A percentile compares a stretch with the other conserved stretches of the same genome.
Evolutionary conservation across 495 filamentous ascomycete genomes (phyloP).

Genomic region (Penicillium longicatenatum): DNA sequence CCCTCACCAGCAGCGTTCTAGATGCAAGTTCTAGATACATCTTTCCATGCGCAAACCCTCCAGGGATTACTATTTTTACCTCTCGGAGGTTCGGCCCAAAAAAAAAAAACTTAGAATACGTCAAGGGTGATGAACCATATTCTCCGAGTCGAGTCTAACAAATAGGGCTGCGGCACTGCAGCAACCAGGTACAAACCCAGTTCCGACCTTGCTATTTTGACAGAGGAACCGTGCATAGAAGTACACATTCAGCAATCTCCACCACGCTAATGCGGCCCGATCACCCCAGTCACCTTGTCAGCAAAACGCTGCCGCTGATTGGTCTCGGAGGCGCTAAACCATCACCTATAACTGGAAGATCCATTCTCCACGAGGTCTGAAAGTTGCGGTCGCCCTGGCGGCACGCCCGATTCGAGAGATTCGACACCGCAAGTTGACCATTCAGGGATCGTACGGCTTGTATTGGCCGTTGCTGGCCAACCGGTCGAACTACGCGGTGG

Average conservation of each 20-base stretch:
- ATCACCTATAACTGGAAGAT: constrained; percentile 22
- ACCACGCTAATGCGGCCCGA: constrained; percentile 32
- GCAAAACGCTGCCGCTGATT: constrained; percentile 19
- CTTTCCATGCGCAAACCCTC: not conserved
- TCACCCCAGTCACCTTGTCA: constrained; percentile 28
- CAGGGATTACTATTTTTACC: not conserved
- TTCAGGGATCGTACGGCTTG: constrained; percentile 5
- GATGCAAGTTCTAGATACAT: not conserved
- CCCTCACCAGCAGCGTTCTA: not conserved
- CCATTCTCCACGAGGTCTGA: not conserved
- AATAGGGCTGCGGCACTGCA: not conserved
- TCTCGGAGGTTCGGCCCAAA: not conserved
- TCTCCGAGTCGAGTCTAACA: not conserved
- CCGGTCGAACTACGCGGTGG: constrained; percentile 2
- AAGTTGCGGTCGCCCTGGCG: constrained; percentile 10
- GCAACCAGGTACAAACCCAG: not conserved
- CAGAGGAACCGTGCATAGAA: not conserved
- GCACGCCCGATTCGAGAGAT: constrained; percentile 11
- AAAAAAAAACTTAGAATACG: not conserved
- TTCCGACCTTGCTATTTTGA: not conserved
- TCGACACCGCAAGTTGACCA: constrained; percentile 3
- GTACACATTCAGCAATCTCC: not conserved
- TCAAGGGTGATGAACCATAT: not conserved
- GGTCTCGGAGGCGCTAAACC: constrained; percentile 26
- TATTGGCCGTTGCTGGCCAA: constrained; percentile 18